Evolutionary conservation across 495 filamentous ascomycete species (phyloP).

Genomic region (Neurospora terricola): DNA sequence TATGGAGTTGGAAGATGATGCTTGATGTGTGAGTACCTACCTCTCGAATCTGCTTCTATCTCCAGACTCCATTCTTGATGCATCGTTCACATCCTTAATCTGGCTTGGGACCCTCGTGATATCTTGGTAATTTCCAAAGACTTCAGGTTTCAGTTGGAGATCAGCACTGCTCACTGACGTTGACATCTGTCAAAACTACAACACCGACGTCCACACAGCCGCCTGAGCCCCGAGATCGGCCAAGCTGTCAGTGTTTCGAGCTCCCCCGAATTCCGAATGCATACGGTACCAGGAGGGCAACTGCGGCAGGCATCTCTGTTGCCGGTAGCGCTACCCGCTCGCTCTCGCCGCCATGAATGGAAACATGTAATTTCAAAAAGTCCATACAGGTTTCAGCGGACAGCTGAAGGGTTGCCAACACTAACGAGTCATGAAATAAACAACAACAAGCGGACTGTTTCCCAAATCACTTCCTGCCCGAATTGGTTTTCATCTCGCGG

Average conservation of each 20-base stretch:
- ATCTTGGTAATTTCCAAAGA: not conserved
- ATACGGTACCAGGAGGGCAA: not conserved
- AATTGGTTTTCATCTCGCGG: not conserved
- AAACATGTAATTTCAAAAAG: not conserved
- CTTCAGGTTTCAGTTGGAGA: not conserved
- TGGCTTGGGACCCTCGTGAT: not conserved
- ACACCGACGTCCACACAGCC: not conserved
- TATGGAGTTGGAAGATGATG: not conserved
- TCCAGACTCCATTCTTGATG: not conserved
- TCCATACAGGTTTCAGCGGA: constrained; percentile 2
- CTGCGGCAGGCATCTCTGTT: not conserved
- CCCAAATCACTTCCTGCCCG: not conserved
- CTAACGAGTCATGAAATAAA: not conserved
- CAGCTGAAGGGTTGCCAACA: not conserved
- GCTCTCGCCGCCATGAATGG: not conserved
- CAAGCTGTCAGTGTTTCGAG: constrained; percentile 4
- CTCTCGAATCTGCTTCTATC: not conserved
- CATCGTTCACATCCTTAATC: not conserved
- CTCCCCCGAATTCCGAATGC: not conserved
- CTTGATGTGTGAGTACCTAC: not conserved
- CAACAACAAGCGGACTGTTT: not conserved
- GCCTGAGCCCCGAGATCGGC: not conserved
- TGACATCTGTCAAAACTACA: not conserved
- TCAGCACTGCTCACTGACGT: not conserved
- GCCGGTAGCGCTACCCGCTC: not conserved